Evolutionary conservation across 306 rosid genomes (phyloP), one percentile per base, ranked within the genome.

Genomic region (Castanea crenata): DNA sequence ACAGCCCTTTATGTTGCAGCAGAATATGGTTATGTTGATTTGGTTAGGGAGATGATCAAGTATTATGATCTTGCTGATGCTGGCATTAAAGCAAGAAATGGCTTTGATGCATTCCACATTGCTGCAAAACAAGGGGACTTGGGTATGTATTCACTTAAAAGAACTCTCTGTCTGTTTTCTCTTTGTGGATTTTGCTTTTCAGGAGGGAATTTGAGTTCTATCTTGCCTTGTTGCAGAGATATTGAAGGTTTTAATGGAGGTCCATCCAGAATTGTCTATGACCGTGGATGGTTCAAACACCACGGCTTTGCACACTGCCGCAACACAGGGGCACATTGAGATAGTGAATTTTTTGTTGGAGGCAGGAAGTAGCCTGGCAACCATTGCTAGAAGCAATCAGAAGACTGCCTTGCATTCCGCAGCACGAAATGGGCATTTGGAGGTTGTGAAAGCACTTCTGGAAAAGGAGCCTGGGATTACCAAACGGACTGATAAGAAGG

Each of bases 221-320:
- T 72, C 5, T 83, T 79, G 16, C 19, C 20, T 21, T 87, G 67
- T 83, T 82, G 82, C 88, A 95, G 99, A 90, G 79, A 75, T 96
- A 38, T 58, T 96, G 84, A 88, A 75, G 87, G 86, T 91, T 64
- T 89, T 91, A 8, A 86, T 93, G 92, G 97, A 93, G 78, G 89
- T 83, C 74, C 91, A 96, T 83, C 97, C 94, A 38, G 98, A 87
- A 76, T 74, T 91, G 75, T 82, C 96, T 4, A 93, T 96, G 98
- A 96, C 99, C 0, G 99, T 91, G 56, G 98, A 96, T 84, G 85
- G 83, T 81, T 91, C 94, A 5, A 96, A 96, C 89, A 91, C 99
- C 51, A 96, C 99, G 18, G 99, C 98, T 55, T 85, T 96, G 83
- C 99, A 96, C 87, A 93, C 98, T 12, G 99, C 98, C 12, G 99